phyloP scores from a whole-genome alignment of 1,139 yeast species.

The Hyphopichia pseudoburtonii region DNA sequence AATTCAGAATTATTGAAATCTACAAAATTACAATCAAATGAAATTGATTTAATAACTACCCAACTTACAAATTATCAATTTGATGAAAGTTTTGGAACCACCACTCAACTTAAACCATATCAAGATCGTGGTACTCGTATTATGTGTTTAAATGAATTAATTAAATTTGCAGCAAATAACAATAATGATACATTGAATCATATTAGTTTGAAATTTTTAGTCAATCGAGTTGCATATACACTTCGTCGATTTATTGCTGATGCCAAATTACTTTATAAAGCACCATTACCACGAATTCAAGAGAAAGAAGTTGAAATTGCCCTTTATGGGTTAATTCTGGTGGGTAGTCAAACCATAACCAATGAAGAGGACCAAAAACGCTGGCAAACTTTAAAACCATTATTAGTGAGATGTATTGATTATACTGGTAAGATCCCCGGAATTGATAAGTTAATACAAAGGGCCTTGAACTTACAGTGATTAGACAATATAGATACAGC shows the following conservation, averaged over 20 bases:
- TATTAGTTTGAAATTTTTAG: slow-evolving; percentile 22
- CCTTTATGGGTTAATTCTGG: slow-evolving; percentile 23
- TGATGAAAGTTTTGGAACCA: slow-evolving; percentile 32
- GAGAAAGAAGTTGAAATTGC: slow-evolving; percentile 30
- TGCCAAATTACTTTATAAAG: slow-evolving; percentile 23
- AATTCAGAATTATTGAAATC: no score
- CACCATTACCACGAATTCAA: slow-evolving; percentile 40
- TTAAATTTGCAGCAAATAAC: slow-evolving; percentile 20
- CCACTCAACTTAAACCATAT: slow-evolving; percentile 24
- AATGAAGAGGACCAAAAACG: no score
- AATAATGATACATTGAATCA: slow-evolving; percentile 16
- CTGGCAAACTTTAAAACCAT: slow-evolving; percentile 14
- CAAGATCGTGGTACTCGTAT: slow-evolving; percentile 27
- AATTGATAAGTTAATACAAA: slow-evolving; percentile 7
- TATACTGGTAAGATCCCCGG: slow-evolving; percentile 21
- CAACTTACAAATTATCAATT: slow-evolving; percentile 24
- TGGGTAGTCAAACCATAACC: no score
- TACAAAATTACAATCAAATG: slow-evolving; percentile 4
- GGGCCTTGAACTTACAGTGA: background rate
- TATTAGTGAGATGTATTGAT: slow-evolving; percentile 28
- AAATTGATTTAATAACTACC: slow-evolving; percentile 12
- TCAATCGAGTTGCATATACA: slow-evolving; percentile 32
- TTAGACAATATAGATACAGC: no score
- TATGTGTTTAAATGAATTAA: slow-evolving; percentile 34
- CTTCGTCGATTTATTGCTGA: slow-evolving; percentile 39